Base-by-base conservation (phyloP, 2,329 filamentous ascomycete species). In the Aureobasidium vineae region DNA sequence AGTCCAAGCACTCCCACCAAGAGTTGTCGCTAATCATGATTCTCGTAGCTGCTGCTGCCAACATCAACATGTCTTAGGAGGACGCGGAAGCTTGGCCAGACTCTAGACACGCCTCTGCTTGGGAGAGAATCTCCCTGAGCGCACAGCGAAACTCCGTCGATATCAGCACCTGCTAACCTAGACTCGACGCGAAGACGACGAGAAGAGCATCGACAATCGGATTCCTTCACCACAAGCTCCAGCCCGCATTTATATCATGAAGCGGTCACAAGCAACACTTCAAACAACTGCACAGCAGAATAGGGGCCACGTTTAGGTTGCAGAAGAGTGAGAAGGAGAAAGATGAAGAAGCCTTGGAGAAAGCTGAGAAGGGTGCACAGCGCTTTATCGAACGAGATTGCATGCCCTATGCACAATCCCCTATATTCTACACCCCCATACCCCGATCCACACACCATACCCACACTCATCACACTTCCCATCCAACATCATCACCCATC, bases 291-390 rank as follows among this genome's bases (percentile, higher is more conserved):
- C 57, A 61, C 40, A 61, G 43, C 36, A 64, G 36, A 53, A 23
- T 64, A 64, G 61, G 61, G 61, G 61, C 61, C 61, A 64, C 61
- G 61, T 53, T 53, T 53, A 33, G 38, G 36, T 53, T 64, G 61
- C 61, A 64, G 49, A 23, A 45, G 47, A 63, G 60, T 16, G 15
- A 52, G 45, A 26, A 31, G 57, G 31, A 54, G 38, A 38, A 53
- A 21, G 47, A 23, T 15, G 49, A 33, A 33, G 13, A 33, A 53
- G 61, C n/a, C 38, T 49, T 7, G 57, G 15, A 49, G 43, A 49
- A 21, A n/a, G 40, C n/a, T 33, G 57, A 28, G 23, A 19, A 31
- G 15, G 13, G 28, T 47, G 56, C 26, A 38, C 28, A 33, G 50
- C 23, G 31, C 63, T n/a, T 33, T 33, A 28, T 28, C 13, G 21